Percentiles rank a stretch among this genome's conserved stretches.
Evolutionary conservation across 768 basidiomycete genomes (phyloP).

Genomic region (Gautieria morchelliformis): DNA sequence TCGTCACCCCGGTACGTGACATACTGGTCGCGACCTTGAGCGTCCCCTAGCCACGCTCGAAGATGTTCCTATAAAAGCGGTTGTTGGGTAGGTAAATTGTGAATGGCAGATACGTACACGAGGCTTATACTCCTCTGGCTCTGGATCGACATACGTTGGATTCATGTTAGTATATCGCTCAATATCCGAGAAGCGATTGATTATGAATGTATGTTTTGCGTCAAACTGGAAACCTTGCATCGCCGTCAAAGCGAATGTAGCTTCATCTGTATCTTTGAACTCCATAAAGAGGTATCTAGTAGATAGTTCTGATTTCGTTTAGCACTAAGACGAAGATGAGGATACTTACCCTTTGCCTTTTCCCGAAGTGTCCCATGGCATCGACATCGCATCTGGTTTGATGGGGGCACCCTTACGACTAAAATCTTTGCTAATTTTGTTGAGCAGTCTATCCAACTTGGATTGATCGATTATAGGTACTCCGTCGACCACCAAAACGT

Average conservation of each 20-base stretch:
- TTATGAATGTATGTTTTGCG: slow-evolving; percentile 70
- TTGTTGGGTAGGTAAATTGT: neutral
- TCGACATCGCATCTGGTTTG: slow-evolving; percentile 65
- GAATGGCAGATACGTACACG: slow-evolving; percentile 40
- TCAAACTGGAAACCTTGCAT: slow-evolving; percentile 82
- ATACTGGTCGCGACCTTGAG: slow-evolving; percentile 91
- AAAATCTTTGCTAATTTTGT: slow-evolving; percentile 79
- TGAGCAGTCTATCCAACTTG: slow-evolving; percentile 72
- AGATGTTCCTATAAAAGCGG: slow-evolving; percentile 69
- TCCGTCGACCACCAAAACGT: slow-evolving; percentile 86
- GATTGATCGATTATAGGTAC: slow-evolving; percentile 82
- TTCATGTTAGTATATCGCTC: slow-evolving; percentile 72
- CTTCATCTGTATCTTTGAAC: slow-evolving; percentile 60
- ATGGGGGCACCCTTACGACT: slow-evolving; percentile 69
- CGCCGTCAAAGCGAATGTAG: slow-evolving; percentile 50
- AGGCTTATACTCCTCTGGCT: slow-evolving; percentile 60
- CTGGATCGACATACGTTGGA: slow-evolving; percentile 70
- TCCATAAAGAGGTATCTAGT: slow-evolving; percentile 77
- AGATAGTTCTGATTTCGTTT: neutral
- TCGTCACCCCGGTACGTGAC: slow-evolving; percentile 89
- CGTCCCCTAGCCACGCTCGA: slow-evolving; percentile 88
- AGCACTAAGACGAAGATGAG: neutral
- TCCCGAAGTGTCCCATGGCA: slow-evolving; percentile 79
- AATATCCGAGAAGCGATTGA: slow-evolving; percentile 86
- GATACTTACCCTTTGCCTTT: slow-evolving; percentile 83